Evolutionary conservation across 1,284 basidiomycete species (phyloP), one percentile per base, ranked within the genome.

Genomic region (Tilletia caries): DNA sequence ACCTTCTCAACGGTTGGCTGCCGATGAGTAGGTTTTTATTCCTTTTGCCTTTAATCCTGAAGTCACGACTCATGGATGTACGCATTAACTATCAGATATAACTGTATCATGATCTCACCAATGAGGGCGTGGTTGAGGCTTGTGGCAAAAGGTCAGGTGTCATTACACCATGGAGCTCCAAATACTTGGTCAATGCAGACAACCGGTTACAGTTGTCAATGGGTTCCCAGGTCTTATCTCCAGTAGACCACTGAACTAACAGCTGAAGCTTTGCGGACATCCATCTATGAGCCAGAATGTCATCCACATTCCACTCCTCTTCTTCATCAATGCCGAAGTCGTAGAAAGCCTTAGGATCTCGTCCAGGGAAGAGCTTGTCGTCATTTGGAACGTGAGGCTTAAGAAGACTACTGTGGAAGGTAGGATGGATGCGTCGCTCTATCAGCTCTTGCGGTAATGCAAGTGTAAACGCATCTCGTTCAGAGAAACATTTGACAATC

Each of bases 311-410:
- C 54, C 54, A 58, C 20, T 58, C 54, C 6, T 25, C 27, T 8
- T 58, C 54, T 13, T 58, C 54, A 25, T 58, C 54, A 29, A 33
- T 3, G 3, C 54, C 54, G 8, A 58, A 58, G 54, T 58, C 54
- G 25, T 58, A 58, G 54, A 58, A 58, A 5, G 54, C 54, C 27
- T 58, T 58, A 23, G 54, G 20, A 25, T 58, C 54, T 3, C 54
- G 54, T n/a, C 27, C 23, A 29, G 54, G 54, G 54, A 58, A 58
- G 8, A 58, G 27, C 54, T 58, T 58, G 25, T 58, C 54, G 54
- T 58, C 54, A 20, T 58, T 58, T 5, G 54, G 54, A 8, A 29
- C 54, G 20, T 29, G 29, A 6, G 54, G 54, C 54, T 58, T 58
- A 3, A 58, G 54, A 6, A 58, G 54, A 25, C 54, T 58, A 8